phyloP scores from a whole-genome alignment of 768 basidiomycete genomes.

The Paxillus rubicundulus region DNA sequence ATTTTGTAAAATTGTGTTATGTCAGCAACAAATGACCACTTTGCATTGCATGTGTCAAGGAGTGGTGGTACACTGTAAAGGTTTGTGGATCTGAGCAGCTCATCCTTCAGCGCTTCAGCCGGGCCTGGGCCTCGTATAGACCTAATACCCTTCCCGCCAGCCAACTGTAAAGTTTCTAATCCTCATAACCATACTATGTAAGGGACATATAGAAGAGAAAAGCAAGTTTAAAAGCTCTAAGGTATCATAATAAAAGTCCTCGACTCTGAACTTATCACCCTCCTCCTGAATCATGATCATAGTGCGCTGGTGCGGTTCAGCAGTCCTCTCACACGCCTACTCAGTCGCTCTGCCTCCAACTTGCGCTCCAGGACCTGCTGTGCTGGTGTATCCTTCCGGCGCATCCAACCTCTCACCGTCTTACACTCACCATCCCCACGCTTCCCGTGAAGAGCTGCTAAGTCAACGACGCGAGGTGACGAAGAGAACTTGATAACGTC shows the following conservation, averaged over 20 bases:
- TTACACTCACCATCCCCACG: slow-evolving; percentile 45
- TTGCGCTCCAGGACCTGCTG: slow-evolving; percentile 78
- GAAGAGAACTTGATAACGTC: slow-evolving; percentile 87
- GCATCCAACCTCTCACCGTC: slow-evolving; percentile 65
- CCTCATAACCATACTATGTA: not conserved
- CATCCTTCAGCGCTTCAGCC: too few species aligned
- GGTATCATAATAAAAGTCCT: not conserved
- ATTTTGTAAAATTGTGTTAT: too few species aligned
- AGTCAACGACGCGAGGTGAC: slow-evolving; percentile 80
- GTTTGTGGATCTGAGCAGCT: too few species aligned
- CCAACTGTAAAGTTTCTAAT: not conserved
- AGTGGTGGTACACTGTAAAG: too few species aligned
- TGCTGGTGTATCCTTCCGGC: slow-evolving; percentile 76
- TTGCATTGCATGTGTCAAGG: too few species aligned
- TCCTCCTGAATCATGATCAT: slow-evolving; percentile 4
- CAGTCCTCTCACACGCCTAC: slow-evolving; percentile 65
- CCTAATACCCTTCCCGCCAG: too few species aligned
- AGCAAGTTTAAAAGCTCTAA: not conserved
- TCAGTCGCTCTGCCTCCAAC: slow-evolving; percentile 71
- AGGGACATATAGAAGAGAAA: not conserved
- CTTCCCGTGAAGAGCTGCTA: slow-evolving; percentile 58
- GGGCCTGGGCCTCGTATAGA: too few species aligned
- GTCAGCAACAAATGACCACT: too few species aligned
- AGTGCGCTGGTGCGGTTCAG: slow-evolving; percentile 56
- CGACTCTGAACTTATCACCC: not conserved